Evolutionary conservation across 805 yeast genomes (phyloP), one percentile per base, ranked within the genome.

Genomic region (Ogataea sp.): DNA sequence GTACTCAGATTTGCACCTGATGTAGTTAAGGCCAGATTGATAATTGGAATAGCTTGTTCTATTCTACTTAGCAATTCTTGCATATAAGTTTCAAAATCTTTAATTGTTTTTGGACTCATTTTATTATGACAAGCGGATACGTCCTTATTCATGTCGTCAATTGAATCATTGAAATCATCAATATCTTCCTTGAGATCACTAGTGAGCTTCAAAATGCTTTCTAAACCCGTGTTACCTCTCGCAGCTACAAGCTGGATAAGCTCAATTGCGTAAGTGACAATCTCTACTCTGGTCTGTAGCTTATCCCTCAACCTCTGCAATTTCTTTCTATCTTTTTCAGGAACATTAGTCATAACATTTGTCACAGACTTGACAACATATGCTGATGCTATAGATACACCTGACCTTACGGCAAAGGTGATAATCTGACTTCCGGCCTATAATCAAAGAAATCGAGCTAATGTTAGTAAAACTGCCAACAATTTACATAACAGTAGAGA

Each of bases 391-490:
- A 83, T 48, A 2, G 87, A 77, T 25, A 83, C 73, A 0, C 93
- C 87, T 1, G 89, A 82, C 41, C 82, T 66, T 21, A 83, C 75
- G 9, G 89, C 94, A 59, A 83, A 80, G 2, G 86, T 72, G n/a
- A 83, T 83, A 1, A 85, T 84, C 47, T 83, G 88, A 37, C 75
- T 75, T 24, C 88, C 83, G 3, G 93, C 93, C 58, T 68, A n/a
- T 13, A 11, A n/a, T n/a, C n/a, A n/a, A n/a, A n/a, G n/a, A n/a
- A n/a, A n/a, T n/a, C n/a, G n/a, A n/a, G n/a, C n/a, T n/a, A n/a
- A n/a, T n/a, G n/a, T n/a, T n/a, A n/a, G n/a, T n/a, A n/a, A n/a
- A 29, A 29, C 18, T 8, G 13, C 8, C 7, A 29, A n/a, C 16
- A 16, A 29, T 8, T 8, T 16, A 9, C 16, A 8, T 8, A 29